A percentile compares a stretch with the other conserved stretches of the same genome.
Conservation (phyloP, 176 grass and related monocot species). For the Aegilops speltoides region DNA sequence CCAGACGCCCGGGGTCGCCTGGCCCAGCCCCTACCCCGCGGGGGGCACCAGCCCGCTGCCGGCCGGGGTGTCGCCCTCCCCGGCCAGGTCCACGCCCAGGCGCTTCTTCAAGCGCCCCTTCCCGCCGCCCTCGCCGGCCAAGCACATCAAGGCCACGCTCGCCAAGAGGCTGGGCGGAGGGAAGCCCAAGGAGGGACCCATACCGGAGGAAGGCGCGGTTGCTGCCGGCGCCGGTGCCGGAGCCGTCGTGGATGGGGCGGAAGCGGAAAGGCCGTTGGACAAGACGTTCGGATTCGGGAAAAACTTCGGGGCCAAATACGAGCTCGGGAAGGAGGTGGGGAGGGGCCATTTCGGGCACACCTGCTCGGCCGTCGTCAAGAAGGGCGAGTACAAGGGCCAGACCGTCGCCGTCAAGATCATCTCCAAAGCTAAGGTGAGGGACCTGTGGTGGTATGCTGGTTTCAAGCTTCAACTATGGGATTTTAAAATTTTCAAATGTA, state of each 20-base stretch:
- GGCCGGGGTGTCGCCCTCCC: slow-evolving; percentile 76
- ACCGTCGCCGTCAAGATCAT: slow-evolving; percentile 93
- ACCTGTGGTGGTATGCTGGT: not conserved
- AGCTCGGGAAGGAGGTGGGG: slow-evolving; percentile 97
- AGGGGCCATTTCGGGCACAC: slow-evolving; percentile 97
- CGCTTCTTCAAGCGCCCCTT: slow-evolving; percentile 93
- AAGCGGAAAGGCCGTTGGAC: slow-evolving; percentile 79
- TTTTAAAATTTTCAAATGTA: slow-evolving; percentile 26
- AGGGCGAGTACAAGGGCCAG: slow-evolving; percentile 89
- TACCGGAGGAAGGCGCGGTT: slow-evolving; percentile 70
- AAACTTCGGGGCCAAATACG: slow-evolving; percentile 93
- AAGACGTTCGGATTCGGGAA: slow-evolving; percentile 88
- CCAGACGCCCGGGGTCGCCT: slow-evolving; percentile 49
- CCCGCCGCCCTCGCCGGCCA: slow-evolving; percentile 92
- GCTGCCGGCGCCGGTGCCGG: not conserved
- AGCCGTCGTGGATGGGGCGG: slow-evolving; percentile 33
- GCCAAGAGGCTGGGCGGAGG: slow-evolving; percentile 67
- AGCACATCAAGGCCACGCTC: slow-evolving; percentile 88
- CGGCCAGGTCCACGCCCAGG: slow-evolving; percentile 76
- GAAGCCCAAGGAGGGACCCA: slow-evolving; percentile 72
- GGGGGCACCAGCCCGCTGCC: slow-evolving; percentile 65
- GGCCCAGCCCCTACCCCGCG: slow-evolving; percentile 74
- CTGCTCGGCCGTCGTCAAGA: slow-evolving; percentile 77
- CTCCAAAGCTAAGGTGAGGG: slow-evolving; percentile 90
- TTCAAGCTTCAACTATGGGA: slow-evolving; percentile 1